A percentile compares a stretch with the other conserved stretches of the same genome.
Conservation (phyloP, 495 filamentous ascomycete genomes). For the Aspergillus carlsbadensis region DNA sequence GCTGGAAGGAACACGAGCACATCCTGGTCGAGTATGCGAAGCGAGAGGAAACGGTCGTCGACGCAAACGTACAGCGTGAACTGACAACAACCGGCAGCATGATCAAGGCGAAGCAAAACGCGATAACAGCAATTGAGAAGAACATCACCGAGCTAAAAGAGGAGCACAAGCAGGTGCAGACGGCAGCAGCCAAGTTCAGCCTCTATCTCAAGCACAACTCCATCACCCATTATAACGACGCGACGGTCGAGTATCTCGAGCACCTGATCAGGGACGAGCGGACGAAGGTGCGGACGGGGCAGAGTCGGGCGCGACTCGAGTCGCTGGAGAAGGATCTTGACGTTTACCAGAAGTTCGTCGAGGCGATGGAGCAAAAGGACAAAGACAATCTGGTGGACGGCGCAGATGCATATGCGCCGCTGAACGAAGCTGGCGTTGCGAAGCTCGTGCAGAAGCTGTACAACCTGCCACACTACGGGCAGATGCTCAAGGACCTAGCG, state of each 20-base stretch:
- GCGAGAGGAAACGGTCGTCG: neutral
- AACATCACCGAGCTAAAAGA: slow-evolving; percentile 2
- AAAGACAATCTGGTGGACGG: neutral
- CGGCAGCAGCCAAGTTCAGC: neutral
- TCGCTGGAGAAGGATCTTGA: slow-evolving; percentile 8
- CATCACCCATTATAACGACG: slow-evolving; percentile 13
- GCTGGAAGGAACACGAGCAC: slow-evolving; percentile 11
- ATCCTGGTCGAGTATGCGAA: slow-evolving; percentile 12
- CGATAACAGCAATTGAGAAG: slow-evolving; percentile 7
- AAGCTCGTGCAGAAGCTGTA: slow-evolving; percentile 8
- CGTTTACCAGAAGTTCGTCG: slow-evolving; percentile 7
- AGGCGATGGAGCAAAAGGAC: slow-evolving; percentile 3
- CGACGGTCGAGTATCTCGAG: slow-evolving; percentile 10
- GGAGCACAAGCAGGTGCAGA: slow-evolving; percentile 6
- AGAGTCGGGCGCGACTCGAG: slow-evolving; percentile 2
- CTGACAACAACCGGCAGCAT: slow-evolving; percentile 1
- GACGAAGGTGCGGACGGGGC: slow-evolving; percentile 3
- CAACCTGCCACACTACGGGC: slow-evolving; percentile 11
- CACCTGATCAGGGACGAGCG: slow-evolving; percentile 9
- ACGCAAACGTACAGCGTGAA: neutral
- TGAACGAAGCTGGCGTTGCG: slow-evolving; percentile 5
- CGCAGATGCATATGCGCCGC: neutral
- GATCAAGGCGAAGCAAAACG: slow-evolving; percentile 1
- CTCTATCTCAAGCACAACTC: slow-evolving; percentile 11
- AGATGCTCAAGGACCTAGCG: slow-evolving; percentile 13